Base-by-base conservation (phyloP, 805 yeast genomes). In the Spathaspora boniae region DNA sequence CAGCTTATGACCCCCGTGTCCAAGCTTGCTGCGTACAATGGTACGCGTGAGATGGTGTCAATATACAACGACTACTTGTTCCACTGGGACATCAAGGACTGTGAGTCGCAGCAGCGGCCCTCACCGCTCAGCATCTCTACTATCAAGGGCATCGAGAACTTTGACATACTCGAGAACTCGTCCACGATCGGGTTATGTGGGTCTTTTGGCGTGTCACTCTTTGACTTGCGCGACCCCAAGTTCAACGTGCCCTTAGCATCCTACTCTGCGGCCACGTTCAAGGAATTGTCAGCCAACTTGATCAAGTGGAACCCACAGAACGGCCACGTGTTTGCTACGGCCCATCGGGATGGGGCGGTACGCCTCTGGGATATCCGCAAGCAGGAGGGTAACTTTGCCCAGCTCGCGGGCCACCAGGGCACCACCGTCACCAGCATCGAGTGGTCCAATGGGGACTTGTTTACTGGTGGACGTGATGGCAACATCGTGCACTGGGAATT, bases 281-380 rank as follows among this genome's bases (percentile, higher is more conserved):
- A 46, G 47, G 25, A 48, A 25, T 38, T 60, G 19, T 44, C 46
- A 14, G 66, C 80, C 0, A 65, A 68, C 32, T 37, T 60, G 14
- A 74, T 80, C 31, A 70, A 69, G 46, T 86, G 93, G 94, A 74
- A 81, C 32, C 73, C 80, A 1, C 49, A 59, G 12, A 72, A 82
- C 53, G 72, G 78, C 20, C 72, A 80, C 47, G 59, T 76, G 15
- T 63, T 86, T 17, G 86, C 88, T 3, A 75, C 87, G 2, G 76
- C 80, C 5, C 83, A 79, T 45, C 17, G 18, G n/a, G 76, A 76
- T 44, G 76, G 75, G 4, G 56, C 74, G 3, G 72, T 80, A 27
- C 65, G 79, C 44, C 62, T 86, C 21, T 86, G 94, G 94, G 95
- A 86, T 58, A 75, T 82, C 29, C 68, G 95, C 43, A 72, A 68